A percentile compares a stretch with the other conserved stretches of the same genome.
Evolutionary conservation across 164 flowering plant species (phyloP).

Genomic region (Macadamia integrifolia): DNA sequence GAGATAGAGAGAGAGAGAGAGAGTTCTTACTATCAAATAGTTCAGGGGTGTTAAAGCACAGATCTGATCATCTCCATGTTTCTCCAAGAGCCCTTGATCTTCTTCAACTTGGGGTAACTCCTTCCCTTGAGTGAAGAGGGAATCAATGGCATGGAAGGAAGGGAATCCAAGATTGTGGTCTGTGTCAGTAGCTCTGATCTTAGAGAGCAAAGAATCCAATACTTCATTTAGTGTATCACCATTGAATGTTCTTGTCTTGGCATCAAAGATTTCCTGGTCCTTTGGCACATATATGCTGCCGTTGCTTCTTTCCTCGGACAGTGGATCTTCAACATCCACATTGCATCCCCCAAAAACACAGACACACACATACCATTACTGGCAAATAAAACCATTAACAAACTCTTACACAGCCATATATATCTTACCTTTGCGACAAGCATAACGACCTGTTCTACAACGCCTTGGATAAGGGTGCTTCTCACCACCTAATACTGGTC

Average conservation of each 20-base stretch:
- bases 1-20: too few relatives aligned
- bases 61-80: not conserved
- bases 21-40: not conserved
- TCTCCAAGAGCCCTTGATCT: not conserved
- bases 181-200: not conserved
- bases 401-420: too few relatives aligned
- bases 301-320: too few relatives aligned
- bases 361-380: too few relatives aligned
- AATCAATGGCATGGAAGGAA: not conserved
- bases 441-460: slow-evolving; percentile 50
- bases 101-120: not conserved
- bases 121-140: not conserved
- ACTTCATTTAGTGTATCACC: too few relatives aligned
- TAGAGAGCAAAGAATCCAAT: not conserved
- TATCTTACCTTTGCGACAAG: slow-evolving; percentile 10
- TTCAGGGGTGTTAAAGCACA: not conserved
- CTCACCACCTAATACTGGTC: too few relatives aligned
- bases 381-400: too few relatives aligned
- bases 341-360: too few relatives aligned
- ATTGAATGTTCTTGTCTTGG: too few relatives aligned
- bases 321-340: too few relatives aligned
- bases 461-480: slow-evolving; percentile 35
- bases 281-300: too few relatives aligned
- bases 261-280: too few relatives aligned
- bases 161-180: not conserved